Evolutionary conservation across 2,329 filamentous ascomycete species (phyloP).

Genomic region (Nannizzia gypsea): DNA sequence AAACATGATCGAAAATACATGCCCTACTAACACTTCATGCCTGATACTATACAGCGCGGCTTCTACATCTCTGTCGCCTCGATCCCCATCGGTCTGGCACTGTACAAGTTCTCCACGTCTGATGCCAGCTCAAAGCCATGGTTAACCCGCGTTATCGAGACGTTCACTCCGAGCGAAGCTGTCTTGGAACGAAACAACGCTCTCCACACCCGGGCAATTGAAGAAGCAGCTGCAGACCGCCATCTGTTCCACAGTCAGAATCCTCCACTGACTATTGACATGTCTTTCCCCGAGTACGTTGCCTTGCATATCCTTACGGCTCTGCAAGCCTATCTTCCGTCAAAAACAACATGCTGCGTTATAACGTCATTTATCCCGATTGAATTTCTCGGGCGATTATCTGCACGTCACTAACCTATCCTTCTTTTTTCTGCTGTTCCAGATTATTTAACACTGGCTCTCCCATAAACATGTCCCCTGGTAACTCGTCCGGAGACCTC

Average conservation of each 20-base stretch:
- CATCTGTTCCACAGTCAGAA: constrained; percentile 44
- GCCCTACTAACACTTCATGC: constrained; percentile 8
- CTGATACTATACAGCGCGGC: constrained; percentile 27
- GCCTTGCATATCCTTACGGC: constrained; percentile 2
- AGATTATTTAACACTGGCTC: constrained; percentile 53
- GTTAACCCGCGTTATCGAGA: constrained; percentile 41
- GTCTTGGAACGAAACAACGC: constrained; percentile 46
- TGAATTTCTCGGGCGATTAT: constrained; percentile 5
- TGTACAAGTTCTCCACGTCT: constrained; percentile 32
- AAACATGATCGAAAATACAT: not conserved
- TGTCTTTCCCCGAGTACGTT: constrained; percentile 55
- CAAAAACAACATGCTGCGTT: not conserved
- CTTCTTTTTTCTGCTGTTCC: not conserved
- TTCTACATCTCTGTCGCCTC: constrained; percentile 37
- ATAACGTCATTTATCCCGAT: constrained; percentile 4
- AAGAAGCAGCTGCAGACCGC: constrained; percentile 52
- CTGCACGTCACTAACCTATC: constrained; percentile 1
- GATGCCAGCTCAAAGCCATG: constrained; percentile 30
- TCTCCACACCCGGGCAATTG: constrained; percentile 48
- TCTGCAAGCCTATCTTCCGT: not conserved
- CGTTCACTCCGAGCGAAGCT: constrained; percentile 44
- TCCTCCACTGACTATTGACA: constrained; percentile 36
- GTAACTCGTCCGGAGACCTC: constrained; percentile 46
- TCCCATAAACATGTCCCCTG: constrained; percentile 53
- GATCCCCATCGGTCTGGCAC: constrained; percentile 31